Evolutionary conservation across 2,329 filamentous ascomycete species (phyloP).

Genomic region (Spiromastix sp.): DNA sequence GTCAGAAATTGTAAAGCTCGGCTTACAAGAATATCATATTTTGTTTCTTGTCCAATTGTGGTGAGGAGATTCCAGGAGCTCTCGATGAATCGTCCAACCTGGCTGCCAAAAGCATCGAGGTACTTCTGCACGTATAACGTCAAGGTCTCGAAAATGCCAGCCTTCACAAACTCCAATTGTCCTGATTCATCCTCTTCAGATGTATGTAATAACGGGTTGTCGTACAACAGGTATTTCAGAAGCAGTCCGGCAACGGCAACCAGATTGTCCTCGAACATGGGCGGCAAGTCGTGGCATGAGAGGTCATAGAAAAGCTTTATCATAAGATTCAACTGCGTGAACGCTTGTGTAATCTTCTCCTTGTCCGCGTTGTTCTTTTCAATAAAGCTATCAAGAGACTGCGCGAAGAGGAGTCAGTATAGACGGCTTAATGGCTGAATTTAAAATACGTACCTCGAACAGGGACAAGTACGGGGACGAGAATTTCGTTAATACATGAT

Average conservation of each 20-base stretch:
- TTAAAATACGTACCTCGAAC: slow-evolving; percentile 59
- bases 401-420: slow-evolving; percentile 7
- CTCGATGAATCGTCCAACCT: slow-evolving; percentile 74
- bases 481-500: slow-evolving; percentile 84
- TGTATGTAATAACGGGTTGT: slow-evolving; percentile 71
- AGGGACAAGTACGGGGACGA: slow-evolving; percentile 72
- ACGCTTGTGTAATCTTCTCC: slow-evolving; percentile 62
- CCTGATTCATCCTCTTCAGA: slow-evolving; percentile 86
- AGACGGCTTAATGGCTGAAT: too few relatives aligned
- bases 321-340: slow-evolving; percentile 76
- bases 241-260: slow-evolving; percentile 64
- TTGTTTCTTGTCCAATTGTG: slow-evolving; percentile 72
- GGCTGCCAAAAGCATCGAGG: slow-evolving; percentile 79
- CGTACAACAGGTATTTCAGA: slow-evolving; percentile 87
- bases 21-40: slow-evolving; percentile 90
- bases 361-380: slow-evolving; percentile 67
- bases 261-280: slow-evolving; percentile 86
- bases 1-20: slow-evolving; percentile 91
- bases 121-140: slow-evolving; percentile 91
- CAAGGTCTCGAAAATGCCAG: slow-evolving; percentile 84
- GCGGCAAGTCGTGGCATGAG: slow-evolving; percentile 92
- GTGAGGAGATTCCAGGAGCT: slow-evolving; percentile 89
- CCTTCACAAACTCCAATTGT: slow-evolving; percentile 74
- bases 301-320: slow-evolving; percentile 92
- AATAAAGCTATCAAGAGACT: slow-evolving; percentile 47